Base-by-base conservation (phyloP, 805 yeast genomes). In the Candida caryicola region DNA sequence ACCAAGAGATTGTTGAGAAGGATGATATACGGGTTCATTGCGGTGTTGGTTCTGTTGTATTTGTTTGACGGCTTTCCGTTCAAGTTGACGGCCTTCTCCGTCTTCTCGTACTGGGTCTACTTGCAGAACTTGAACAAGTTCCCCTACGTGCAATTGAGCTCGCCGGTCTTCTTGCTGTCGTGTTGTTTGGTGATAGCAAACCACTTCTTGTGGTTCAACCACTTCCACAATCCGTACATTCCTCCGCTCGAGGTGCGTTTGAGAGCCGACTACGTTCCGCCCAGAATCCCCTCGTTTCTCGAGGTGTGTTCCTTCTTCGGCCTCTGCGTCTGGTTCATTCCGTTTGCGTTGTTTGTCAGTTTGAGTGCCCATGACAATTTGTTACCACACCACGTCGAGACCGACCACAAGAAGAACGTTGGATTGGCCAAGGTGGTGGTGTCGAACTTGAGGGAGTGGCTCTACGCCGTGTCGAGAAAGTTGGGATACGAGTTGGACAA, bases 271-370 rank as follows among this genome's bases (percentile, higher is more conserved):
- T 82, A 80, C 52, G 62, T 62, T 16, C 77, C 85, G 33, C 85
- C 84, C 10, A 75, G 77, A 32, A 76, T 86, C 37, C 95, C 95
- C 2, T 72, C 84, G 9, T 91, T 91, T 55, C 71, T 89, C 1
- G 96, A 93, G 57, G 86, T 93, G 3, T 86, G 96, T n/a, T 84
- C 96, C 3, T 93, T 93, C 60, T 90, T 93, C 57, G 99, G 96
- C 1, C 64, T 93, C 29, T 82, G 93, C 51, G 81, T 93, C 14
- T 93, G 99, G 99, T 73, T 91, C 42, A 77, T 93, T 19, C 99
- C 99, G 23, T 88, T 93, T 59, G 82, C 96, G 3, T 70, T 93
- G 40, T 91, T 93, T 60, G 91, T 93, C 13, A 83, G 95, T 21
- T 69, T 93, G 42, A 85, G 95, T 56, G 97, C 97, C 1, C 85